A percentile compares a stretch with the other conserved stretches of the same genome.
Evolutionary conservation across 2,329 filamentous ascomycete species (phyloP).

Genomic region (Aspergillus udagawae): DNA sequence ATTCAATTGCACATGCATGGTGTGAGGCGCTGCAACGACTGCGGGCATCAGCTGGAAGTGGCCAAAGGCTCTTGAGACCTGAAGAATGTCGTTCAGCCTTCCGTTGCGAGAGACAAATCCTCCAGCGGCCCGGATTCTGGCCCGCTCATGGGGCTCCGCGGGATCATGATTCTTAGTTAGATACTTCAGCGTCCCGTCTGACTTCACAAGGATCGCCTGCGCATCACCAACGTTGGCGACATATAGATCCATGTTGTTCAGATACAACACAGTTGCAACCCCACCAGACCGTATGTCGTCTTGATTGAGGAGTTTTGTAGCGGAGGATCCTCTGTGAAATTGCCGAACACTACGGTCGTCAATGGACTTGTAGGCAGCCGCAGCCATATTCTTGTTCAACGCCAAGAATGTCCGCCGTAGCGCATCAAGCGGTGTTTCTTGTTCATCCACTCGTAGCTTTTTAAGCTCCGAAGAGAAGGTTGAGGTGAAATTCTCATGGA

Average conservation of each 20-base stretch:
- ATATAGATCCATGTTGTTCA: constrained; percentile 85
- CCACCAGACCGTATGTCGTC: constrained; percentile 88
- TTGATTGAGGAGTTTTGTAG: constrained; percentile 74
- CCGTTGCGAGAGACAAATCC: constrained; percentile 95
- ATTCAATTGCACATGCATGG: constrained; percentile 71
- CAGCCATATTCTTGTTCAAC: constrained; percentile 91
- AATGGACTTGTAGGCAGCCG: constrained; percentile 72
- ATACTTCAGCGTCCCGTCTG: constrained; percentile 76
- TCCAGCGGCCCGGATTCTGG: constrained; percentile 87
- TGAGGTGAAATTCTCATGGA: constrained; percentile 91
- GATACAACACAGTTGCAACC: constrained; percentile 85
- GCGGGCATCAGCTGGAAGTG: constrained; percentile 90
- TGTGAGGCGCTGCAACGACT: constrained; percentile 84
- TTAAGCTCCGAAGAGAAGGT: constrained; percentile 81
- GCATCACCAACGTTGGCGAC: constrained; percentile 94
- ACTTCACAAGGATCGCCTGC: constrained; percentile 91
- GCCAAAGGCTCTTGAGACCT: constrained; percentile 91
- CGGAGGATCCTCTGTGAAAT: constrained; percentile 64
- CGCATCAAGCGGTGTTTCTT: constrained; percentile 78
- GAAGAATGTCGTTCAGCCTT: constrained; percentile 83
- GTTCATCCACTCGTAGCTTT: constrained; percentile 59
- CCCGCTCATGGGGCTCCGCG: constrained; percentile 75
- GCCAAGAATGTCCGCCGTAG: constrained; percentile 79
- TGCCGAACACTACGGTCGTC: constrained; percentile 64
- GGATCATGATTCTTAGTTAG: constrained; percentile 92